phyloP scores from a whole-genome alignment of 306 rosid species.

The Trifolium pratense region DNA sequence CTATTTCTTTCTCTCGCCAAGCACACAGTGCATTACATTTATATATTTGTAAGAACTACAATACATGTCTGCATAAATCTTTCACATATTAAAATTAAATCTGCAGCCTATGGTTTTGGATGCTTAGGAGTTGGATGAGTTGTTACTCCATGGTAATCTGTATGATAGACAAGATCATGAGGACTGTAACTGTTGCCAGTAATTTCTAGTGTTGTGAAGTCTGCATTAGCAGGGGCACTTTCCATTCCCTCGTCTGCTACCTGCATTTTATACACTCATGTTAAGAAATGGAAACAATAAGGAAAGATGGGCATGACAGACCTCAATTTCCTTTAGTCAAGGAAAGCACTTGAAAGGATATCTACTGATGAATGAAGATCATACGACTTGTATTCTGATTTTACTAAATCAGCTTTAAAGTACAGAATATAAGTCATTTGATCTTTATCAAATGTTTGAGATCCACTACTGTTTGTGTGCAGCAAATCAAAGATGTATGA shows the following conservation, averaged over 20 bases:
- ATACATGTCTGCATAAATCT: slow-evolving; percentile 48
- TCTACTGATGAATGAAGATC: not conserved
- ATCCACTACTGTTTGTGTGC: not conserved
- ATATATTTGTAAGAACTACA: slow-evolving; percentile 41
- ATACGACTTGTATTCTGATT: not conserved
- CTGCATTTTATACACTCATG: slow-evolving; percentile 55
- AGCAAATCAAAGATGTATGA: not conserved
- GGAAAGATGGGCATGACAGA: slow-evolving; percentile 19
- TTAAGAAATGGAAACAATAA: slow-evolving; percentile 31
- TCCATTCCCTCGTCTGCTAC: slow-evolving; percentile 49
- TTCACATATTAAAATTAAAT: slow-evolving; percentile 35
- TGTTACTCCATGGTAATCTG: slow-evolving; percentile 86
- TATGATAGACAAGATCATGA: slow-evolving; percentile 71
- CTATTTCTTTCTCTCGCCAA: slow-evolving; percentile 9
- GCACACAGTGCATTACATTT: slow-evolving; percentile 36
- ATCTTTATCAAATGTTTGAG: not conserved
- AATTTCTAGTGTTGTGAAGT: slow-evolving; percentile 39
- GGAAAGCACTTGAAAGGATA: not conserved
- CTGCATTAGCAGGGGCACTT: slow-evolving; percentile 45
- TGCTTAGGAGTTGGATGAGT: slow-evolving; percentile 96
- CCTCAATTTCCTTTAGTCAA: not conserved
- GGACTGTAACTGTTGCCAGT: slow-evolving; percentile 43
- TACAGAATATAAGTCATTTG: not conserved
- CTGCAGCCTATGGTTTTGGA: slow-evolving; percentile 61
- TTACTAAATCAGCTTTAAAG: not conserved